Evolutionary conservation across 306 rosid species (phyloP).

Genomic region (Glycine soja): DNA sequence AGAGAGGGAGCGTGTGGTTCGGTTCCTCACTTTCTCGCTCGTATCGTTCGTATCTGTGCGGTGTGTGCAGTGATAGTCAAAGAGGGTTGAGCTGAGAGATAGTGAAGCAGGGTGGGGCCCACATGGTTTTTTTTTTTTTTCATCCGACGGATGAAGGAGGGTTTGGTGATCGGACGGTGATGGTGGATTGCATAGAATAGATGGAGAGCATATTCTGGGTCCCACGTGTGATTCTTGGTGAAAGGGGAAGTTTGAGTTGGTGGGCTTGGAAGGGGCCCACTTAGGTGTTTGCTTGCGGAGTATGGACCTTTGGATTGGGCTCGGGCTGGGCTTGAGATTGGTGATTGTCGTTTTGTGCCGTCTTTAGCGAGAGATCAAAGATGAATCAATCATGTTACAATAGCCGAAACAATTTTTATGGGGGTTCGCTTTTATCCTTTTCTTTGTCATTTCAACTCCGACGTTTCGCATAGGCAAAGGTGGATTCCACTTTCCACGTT

Average conservation of each 20-base stretch:
- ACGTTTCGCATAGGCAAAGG: neutral
- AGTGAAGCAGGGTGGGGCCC: conserved; percentile 7
- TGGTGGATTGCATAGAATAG: neutral
- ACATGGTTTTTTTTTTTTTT: neutral
- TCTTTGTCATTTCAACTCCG: neutral
- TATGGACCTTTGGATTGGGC: conserved; percentile 29
- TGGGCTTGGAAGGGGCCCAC: conserved; percentile 26
- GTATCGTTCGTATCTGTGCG: neutral
- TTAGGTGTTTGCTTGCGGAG: neutral
- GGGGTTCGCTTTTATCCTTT: too few relatives aligned
- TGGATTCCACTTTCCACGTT: too few relatives aligned
- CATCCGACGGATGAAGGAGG: conserved; percentile 50
- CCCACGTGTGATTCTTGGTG: conserved; percentile 36
- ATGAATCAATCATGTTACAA: neutral
- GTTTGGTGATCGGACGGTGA: conserved; percentile 42
- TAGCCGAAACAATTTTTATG: neutral
- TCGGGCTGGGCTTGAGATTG: conserved; percentile 5
- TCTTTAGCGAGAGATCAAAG: neutral
- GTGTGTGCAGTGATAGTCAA: conserved; percentile 37
- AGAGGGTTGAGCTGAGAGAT: neutral
- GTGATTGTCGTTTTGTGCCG: conserved; percentile 26
- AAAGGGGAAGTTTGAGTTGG: conserved; percentile 23
- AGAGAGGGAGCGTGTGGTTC: conserved; percentile 7
- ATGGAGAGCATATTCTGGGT: conserved; percentile 18
- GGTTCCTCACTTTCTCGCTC: conserved; percentile 1